Evolutionary conservation across 352 stramenopile species (phyloP), one percentile per base, ranked within the genome.

Genomic region (Phytophthora cajani): DNA sequence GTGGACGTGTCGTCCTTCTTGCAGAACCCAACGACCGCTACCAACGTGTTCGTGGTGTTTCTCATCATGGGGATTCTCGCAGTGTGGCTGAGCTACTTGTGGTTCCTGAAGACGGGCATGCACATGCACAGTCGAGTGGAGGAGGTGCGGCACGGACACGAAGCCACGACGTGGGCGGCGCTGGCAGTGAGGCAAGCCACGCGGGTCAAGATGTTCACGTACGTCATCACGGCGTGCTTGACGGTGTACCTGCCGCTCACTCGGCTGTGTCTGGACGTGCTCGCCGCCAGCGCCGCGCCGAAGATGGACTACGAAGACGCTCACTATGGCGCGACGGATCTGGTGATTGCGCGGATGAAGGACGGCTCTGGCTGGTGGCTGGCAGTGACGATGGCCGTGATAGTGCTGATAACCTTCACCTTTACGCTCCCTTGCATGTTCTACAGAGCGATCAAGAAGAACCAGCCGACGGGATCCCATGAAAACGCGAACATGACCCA

Each of bases 191-290:
- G 46, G 46, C 46, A 52, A 27, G 46, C 46, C 9, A 52, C 46
- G 46, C n/a, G 46, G 10, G 19, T 52, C 46, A 52, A 52, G 17
- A 25, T 52, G 46, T 52, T 52, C 46, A 52, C 46, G n/a, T 52
- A 52, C 46, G 19, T 52, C 46, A 52, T 52, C 7, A 52, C 46
- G 9, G 46, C 46, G n/a, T 52, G 46, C 14, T 27, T 52, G 46
- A 52, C 46, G 46, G 46, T 52, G 8, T 52, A 52, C 27, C 46
- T 52, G 19, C 46, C 46, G 46, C 46, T 52, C 46, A 52, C 46
- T 17, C 46, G 46, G 17, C 46, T 52, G 19, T 52, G 46, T 27
- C 25, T 52, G 46, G 46, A 52, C 46, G 46, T 52, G 46, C 7
- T 52, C 4, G 46, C 46, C 9, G 46, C 46, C 46, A 52, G 46